Base-by-base conservation (phyloP, 495 filamentous ascomycete genomes). In the Ascodesmis nigricans region DNA sequence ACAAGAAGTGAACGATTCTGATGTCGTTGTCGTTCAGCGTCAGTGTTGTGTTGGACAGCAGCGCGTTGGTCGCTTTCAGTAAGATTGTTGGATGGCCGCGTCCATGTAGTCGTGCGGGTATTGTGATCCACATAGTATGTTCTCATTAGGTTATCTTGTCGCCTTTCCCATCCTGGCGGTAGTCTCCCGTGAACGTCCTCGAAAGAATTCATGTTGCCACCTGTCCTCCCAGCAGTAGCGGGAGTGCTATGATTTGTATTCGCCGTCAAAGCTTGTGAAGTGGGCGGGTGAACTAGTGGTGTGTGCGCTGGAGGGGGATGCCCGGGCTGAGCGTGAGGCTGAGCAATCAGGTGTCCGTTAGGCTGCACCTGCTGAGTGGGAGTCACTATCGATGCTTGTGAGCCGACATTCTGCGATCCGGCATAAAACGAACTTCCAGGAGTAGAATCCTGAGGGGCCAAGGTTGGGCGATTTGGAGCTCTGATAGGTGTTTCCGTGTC, bases 111-210 rank as follows among this genome's bases (percentile, higher is more conserved):
- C 30, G 83, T 82, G 42, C 87, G 66, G 3, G 84, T 91, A 53
- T 97, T 97, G 55, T 97, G 87, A 53, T 97, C 87, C 21, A 97
- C 87, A 56, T 97, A 97, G 52, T 97, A 97, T n/a, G 83, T 95
- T 46, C 87, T 72, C 35, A 90, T 90, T 24, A 97, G 58, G 48
- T 95, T 82, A 55, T 97, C 87, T 52, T 95, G 87, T 26, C 87
- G 68, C 30, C 90, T 69, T 55, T 97, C 87, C 84, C 90, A 97
- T 22, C 87, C 87, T 32, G 76, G 71, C 14, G 87, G 87, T 41
- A 97, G 57, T 50, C 84, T 72, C 29, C 87, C 87, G 52, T 91
- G 82, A 21, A 73, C 69, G 52, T 97, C 87, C 58, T 92, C 84
- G 50, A 97, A 97, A 0, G 84, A 81, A 54, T 79, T 93, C 51